Evolutionary conservation across 1,284 basidiomycete species (phyloP).

Genomic region (Cutaneotrichosporon sp.): DNA sequence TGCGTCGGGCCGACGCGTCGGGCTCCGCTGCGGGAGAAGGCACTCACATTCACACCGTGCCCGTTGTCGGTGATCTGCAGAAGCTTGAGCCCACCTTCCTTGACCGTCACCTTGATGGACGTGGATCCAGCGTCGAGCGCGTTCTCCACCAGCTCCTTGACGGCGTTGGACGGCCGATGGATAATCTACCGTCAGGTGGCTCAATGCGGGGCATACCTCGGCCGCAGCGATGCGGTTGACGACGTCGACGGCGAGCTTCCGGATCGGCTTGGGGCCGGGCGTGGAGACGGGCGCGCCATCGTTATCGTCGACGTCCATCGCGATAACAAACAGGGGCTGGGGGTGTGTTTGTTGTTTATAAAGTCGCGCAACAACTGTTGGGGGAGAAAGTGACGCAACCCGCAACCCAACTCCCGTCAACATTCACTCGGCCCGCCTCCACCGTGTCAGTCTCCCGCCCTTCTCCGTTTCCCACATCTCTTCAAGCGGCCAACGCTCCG

Average conservation of each 20-base stretch:
- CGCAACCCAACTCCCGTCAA: too few relatives aligned
- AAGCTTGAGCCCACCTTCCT: conserved; percentile 94
- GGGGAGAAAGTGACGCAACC: conserved; percentile 2
- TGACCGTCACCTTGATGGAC: conserved; percentile 81
- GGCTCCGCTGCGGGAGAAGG: background rate
- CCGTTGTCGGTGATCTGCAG: conserved; percentile 98
- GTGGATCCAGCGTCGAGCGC: conserved; percentile 89
- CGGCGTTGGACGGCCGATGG: conserved; percentile 89
- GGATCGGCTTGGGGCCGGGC: conserved; percentile 42
- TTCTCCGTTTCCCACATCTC: conserved; percentile 10
- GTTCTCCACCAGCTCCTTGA: conserved; percentile 97
- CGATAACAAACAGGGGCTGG: too few relatives aligned
- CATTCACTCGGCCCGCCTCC: conserved; percentile 6
- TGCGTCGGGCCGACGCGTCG: too few relatives aligned
- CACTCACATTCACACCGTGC: conserved; percentile 78
- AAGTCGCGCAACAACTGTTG: background rate
- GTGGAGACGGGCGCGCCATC: background rate
- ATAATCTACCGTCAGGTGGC: conserved; percentile 69
- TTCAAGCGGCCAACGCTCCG: too few relatives aligned
- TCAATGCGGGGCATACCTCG: conserved; percentile 53
- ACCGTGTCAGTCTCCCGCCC: background rate
- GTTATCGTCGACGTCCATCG: conserved; percentile 3
- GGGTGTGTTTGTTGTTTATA: background rate
- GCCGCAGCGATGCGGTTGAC: conserved; percentile 66
- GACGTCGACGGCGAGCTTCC: conserved; percentile 57